Evolutionary conservation across 1,284 basidiomycete species (phyloP).

Genomic region (Ganoderma boninense): DNA sequence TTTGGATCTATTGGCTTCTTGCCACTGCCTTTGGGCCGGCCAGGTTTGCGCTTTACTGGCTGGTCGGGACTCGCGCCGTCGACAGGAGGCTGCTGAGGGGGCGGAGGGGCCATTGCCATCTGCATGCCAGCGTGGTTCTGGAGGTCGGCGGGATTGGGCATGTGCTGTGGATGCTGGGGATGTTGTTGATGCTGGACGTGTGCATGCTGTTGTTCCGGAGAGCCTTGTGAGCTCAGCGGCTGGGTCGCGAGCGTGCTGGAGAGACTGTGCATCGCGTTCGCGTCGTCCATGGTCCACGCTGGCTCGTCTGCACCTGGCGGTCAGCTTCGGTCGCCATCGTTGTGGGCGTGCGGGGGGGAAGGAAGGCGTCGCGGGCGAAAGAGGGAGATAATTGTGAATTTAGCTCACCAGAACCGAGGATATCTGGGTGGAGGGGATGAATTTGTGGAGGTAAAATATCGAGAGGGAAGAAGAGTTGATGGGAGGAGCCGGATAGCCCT

Average conservation of each 20-base stretch:
- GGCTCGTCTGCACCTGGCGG: neutral
- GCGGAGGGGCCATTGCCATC: conserved; percentile 24
- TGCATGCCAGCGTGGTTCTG: conserved; percentile 27
- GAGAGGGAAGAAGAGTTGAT: conserved; percentile 27
- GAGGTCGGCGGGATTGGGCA: conserved; percentile 23
- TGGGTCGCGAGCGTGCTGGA: conserved; percentile 37
- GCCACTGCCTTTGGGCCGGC: conserved; percentile 61
- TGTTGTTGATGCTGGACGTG: conserved; percentile 25
- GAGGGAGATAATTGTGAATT: conserved; percentile 26
- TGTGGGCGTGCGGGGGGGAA: neutral
- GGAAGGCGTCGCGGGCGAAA: neutral
- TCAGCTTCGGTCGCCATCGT: conserved; percentile 13
- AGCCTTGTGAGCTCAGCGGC: conserved; percentile 26
- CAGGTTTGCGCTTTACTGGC: conserved; percentile 49
- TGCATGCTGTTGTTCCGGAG: conserved; percentile 20
- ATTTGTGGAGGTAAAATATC: conserved; percentile 35
- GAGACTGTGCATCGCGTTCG: conserved; percentile 34
- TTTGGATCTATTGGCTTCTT: conserved; percentile 56
- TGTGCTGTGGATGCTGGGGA: conserved; percentile 28
- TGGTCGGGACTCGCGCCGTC: conserved; percentile 34
- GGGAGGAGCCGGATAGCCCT: conserved; percentile 30
- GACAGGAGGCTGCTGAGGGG: conserved; percentile 23
- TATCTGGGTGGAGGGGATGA: conserved; percentile 22
- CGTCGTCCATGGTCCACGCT: conserved; percentile 33
- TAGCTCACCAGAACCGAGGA: conserved; percentile 31